Percentiles rank a stretch among this genome's conserved stretches.
phyloP scores from a whole-genome alignment of 352 stramenopile species.

The Pythium periplocum region DNA sequence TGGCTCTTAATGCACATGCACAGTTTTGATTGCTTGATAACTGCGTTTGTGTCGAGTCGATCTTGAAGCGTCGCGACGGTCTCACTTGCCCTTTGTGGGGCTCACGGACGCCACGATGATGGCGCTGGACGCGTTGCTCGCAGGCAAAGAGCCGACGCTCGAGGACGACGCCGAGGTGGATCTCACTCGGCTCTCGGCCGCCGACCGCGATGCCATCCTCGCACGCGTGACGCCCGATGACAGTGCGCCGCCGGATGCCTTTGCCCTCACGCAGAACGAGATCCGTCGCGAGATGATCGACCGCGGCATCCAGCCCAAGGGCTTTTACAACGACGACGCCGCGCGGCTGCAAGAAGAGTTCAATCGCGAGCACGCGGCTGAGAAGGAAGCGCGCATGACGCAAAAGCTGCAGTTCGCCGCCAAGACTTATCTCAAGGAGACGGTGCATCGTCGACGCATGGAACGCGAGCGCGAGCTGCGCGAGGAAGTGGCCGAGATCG shows the following conservation, averaged over 20 bases:
- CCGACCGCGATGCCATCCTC: conserved; percentile 69
- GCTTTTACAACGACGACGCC: conserved; percentile 83
- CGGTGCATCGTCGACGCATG: conserved; percentile 58
- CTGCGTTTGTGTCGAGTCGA: not conserved
- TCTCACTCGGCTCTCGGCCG: conserved; percentile 40
- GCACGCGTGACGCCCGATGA: conserved; percentile 61
- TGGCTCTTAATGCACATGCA: conserved; percentile 2
- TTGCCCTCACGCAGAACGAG: conserved; percentile 73
- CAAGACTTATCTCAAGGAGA: conserved; percentile 70
- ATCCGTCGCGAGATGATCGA: conserved; percentile 84
- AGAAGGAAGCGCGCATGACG: conserved; percentile 55
- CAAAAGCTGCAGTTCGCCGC: conserved; percentile 68
- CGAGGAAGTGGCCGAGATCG: conserved; percentile 72
- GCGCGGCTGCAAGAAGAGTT: conserved; percentile 76
- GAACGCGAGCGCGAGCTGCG: conserved; percentile 65
- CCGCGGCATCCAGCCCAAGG: conserved; percentile 77
- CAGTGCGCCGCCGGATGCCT: conserved; percentile 57
- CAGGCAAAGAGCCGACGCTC: conserved; percentile 33
- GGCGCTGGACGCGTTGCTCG: conserved; percentile 31
- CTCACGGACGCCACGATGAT: conserved; percentile 18
- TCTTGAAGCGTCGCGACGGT: not conserved
- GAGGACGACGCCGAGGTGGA: conserved; percentile 75
- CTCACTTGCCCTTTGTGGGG: no score
- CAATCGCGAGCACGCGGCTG: conserved; percentile 60
- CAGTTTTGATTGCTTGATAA: conserved; percentile 6